A percentile compares a stretch with the other conserved stretches of the same genome.
Evolutionary conservation across 1,139 yeast genomes (phyloP).

Genomic region (Spathaspora sp.): DNA sequence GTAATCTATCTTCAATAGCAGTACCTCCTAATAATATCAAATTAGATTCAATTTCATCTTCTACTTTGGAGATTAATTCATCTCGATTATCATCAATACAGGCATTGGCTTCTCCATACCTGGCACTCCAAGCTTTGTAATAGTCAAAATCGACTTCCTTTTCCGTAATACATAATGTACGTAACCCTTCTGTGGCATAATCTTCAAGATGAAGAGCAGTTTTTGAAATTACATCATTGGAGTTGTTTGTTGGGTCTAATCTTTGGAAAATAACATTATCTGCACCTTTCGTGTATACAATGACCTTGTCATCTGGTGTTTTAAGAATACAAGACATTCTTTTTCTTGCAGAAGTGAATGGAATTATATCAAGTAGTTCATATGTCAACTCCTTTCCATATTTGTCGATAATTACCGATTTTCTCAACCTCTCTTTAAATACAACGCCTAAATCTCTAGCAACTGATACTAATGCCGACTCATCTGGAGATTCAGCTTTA

Average conservation of each 20-base stretch:
- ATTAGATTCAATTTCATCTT: constrained; percentile 76
- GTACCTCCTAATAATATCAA: constrained; percentile 87
- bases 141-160: constrained; percentile 62
- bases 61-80: constrained; percentile 70
- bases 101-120: constrained; percentile 71
- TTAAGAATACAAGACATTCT: constrained; percentile 59
- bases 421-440: constrained; percentile 72
- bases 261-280: constrained; percentile 87
- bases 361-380: constrained; percentile 73
- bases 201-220: constrained; percentile 83
- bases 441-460: constrained; percentile 92
- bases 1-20: constrained; percentile 94
- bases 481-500: constrained; percentile 98
- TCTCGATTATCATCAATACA: constrained; percentile 77
- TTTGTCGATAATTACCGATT: constrained; percentile 64
- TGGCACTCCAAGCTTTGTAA: constrained; percentile 65
- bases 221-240: constrained; percentile 38
- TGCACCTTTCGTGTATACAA: constrained; percentile 88
- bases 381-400: constrained; percentile 75
- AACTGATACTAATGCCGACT: constrained; percentile 90
- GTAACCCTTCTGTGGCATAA: constrained; percentile 93
- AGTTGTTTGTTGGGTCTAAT: constrained; percentile 41
- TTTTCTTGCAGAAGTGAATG: constrained; percentile 89
- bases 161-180: constrained; percentile 92
- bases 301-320: constrained; percentile 48